Evolutionary conservation across 164 flowering plant genomes (phyloP), one percentile per base, ranked within the genome.

Genomic region (Kalanchoe fedtschenkoi): DNA sequence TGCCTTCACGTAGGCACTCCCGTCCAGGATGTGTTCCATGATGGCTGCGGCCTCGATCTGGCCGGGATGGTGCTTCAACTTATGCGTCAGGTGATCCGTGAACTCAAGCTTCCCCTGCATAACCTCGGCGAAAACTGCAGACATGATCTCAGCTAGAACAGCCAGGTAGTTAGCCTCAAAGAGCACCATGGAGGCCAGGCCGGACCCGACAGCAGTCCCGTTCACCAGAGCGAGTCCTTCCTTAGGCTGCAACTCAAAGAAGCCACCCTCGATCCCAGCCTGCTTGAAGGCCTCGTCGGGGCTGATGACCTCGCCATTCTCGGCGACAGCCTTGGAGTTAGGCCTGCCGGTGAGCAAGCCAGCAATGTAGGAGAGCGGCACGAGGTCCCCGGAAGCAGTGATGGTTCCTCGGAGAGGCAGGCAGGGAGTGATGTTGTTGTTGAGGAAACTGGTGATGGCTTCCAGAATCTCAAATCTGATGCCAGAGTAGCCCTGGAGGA

Each of bases 381-480:
- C 72, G 4, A 77, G 78, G 55, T 77, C 81, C 2, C 78, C 81
- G 1, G 81, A 77, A 9, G 81, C 81, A 21, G 81, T 74, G 47
- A 77, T 70, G 4, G 76, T 77, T 17, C 80, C 80, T 9, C 80
- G 66, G 4, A 77, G 61, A 26, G 77, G 80, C 34, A 71, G 32
- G 33, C 67, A 66, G 6, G 75, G 75, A 19, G 66, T 69, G 58
- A 73, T 34, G 28, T 73, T 68, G 10, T 38, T 16, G 44, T 73
- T 76, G 64, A 73, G 64, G 16, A 76, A 71, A 60, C 70, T 70
- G 19, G 74, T 66, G 32, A 76, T 34, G 39, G 69, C 74, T 54
- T 76, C 76, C 6, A 76, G 71, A 1, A 76, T 66, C 72, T 76
- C 79, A 71, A 71, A 73, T 22, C 76, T 64, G 24, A 76, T 76